Base-by-base conservation (phyloP, 257 asterid species). In the Solanum rostratum region DNA sequence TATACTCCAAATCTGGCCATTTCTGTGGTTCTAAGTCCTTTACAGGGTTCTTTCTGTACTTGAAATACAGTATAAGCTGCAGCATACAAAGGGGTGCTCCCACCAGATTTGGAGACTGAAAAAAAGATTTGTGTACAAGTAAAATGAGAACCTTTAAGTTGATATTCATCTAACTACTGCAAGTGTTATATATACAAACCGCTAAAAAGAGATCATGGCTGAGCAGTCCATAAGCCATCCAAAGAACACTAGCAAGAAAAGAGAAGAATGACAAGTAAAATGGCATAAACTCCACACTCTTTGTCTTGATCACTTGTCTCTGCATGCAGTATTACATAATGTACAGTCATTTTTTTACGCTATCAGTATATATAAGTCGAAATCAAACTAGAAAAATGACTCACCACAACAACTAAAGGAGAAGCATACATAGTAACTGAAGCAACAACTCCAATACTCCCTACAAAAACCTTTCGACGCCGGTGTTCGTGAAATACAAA, bases 271-370 rank as follows among this genome's bases (percentile, higher is more conserved):
- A 95, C 93, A 93, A 85, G 90, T 89, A 87, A 90, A 95, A 95
- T 27, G 98, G 98, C 98, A 95, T 93, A 84, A 88, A 93, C 66
- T 95, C 95, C 86, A 93, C 98, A 82, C 98, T 95, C 89, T 92
- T 92, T 10, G 96, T 92, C 84, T 83, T 80, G 70, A 93, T 90
- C 88, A 95, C 98, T 89, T 89, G 95, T 88, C 87, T 93, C 98
- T 95, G 93, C 49, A 57, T n/a, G n/a, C n/a, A 5, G 14, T 57
- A 20, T 13, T 3, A 20, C 6, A 54, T 55, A 55, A 55, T 8
- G 0, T 20, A 55, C 19, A 33, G 2, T 55, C 20, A 55, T 59
- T 15, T 20, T n/a, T 60, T 24, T 60, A 60, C 30, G 30, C 66
- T n/a, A 10, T 57, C 3, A 57, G 7, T 59, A 59, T 59, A 52